Conservation (phyloP, 495 filamentous ascomycete species). For the Penicillium macrosclerotiorum region DNA sequence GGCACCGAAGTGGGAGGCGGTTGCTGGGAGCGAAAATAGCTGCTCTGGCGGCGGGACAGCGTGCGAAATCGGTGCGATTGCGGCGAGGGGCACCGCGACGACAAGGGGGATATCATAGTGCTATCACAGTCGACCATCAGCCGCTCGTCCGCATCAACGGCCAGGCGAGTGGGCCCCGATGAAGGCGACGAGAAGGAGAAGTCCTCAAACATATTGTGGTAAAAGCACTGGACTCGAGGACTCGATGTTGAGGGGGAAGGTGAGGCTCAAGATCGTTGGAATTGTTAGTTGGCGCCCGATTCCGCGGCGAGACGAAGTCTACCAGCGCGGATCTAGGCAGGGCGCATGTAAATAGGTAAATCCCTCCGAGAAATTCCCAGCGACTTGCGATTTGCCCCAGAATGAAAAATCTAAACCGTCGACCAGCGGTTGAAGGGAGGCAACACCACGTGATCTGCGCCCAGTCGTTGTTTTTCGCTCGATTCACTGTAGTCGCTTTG, state of each 20-base stretch:
- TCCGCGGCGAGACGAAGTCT: slow-evolving; percentile 12
- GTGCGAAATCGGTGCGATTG: slow-evolving; percentile 36
- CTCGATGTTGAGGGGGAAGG: neutral
- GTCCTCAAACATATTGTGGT: slow-evolving; percentile 44
- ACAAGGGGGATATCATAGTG: slow-evolving; percentile 41
- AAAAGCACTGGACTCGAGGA: neutral
- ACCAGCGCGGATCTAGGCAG: slow-evolving; percentile 2
- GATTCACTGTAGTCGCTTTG: neutral
- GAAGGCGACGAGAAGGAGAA: slow-evolving; percentile 47
- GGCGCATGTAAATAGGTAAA: slow-evolving; percentile 8
- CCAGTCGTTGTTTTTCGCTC: neutral
- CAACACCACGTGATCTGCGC: slow-evolving; percentile 13
- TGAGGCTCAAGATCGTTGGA: neutral
- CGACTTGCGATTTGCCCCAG: slow-evolving; percentile 8
- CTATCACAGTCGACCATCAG: slow-evolving; percentile 41
- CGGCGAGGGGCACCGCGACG: slow-evolving; percentile 48
- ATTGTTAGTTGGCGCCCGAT: slow-evolving; percentile 9
- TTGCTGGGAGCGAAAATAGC: slow-evolving; percentile 35
- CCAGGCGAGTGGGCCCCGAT: slow-evolving; percentile 30
- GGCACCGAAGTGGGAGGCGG: slow-evolving; percentile 46
- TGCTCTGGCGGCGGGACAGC: slow-evolving; percentile 34
- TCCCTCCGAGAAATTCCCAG: neutral
- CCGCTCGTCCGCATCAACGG: slow-evolving; percentile 40
- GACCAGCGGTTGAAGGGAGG: slow-evolving; percentile 5
- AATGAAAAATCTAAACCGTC: slow-evolving; percentile 5